A percentile compares a stretch with the other conserved stretches of the same genome.
Evolutionary conservation across 163 green algal species (phyloP).

Genomic region (Chloromonas sp.): DNA sequence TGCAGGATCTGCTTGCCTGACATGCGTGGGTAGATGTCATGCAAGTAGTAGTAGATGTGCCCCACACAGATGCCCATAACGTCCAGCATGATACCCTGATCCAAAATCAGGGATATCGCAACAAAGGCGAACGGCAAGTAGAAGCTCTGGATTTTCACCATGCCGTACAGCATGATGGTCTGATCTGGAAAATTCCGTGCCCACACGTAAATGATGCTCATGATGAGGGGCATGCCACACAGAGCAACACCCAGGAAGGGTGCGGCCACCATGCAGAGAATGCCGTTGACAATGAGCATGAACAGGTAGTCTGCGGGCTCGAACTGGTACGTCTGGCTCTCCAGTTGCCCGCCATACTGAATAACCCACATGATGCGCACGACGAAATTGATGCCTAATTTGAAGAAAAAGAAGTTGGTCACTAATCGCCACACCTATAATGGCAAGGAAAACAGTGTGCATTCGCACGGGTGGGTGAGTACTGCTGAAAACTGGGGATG

Average conservation of each 20-base stretch:
- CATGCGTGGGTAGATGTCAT: conserved; percentile 4
- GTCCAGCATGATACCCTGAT: conserved; percentile 65
- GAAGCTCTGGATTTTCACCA: conserved; percentile 90
- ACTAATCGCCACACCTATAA: conserved; percentile 48
- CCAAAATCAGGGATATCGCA: conserved; percentile 78
- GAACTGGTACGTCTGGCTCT: conserved; percentile 42
- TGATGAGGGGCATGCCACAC: conserved; percentile 39
- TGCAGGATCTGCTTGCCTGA: conserved; percentile 7
- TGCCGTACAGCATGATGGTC: conserved; percentile 58
- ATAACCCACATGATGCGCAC: conserved; percentile 45
- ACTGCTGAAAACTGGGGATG: background rate
- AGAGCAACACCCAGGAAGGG: conserved; percentile 14
- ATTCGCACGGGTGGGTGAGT: background rate
- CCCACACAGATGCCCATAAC: conserved; percentile 82
- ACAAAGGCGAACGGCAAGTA: conserved; percentile 95
- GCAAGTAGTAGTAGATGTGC: conserved; percentile 88
- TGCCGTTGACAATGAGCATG: conserved; percentile 39
- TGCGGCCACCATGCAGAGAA: conserved; percentile 1
- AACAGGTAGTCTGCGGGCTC: conserved; percentile 45
- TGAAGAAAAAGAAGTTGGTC: conserved; percentile 40
- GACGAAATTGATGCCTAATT: conserved; percentile 32
- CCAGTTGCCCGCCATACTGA: conserved; percentile 37
- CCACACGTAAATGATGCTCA: conserved; percentile 65
- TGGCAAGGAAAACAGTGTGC: no score
- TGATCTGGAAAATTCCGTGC: conserved; percentile 47